Base-by-base conservation (phyloP, 805 yeast genomes). In the Metschnikowia rubicola region DNA sequence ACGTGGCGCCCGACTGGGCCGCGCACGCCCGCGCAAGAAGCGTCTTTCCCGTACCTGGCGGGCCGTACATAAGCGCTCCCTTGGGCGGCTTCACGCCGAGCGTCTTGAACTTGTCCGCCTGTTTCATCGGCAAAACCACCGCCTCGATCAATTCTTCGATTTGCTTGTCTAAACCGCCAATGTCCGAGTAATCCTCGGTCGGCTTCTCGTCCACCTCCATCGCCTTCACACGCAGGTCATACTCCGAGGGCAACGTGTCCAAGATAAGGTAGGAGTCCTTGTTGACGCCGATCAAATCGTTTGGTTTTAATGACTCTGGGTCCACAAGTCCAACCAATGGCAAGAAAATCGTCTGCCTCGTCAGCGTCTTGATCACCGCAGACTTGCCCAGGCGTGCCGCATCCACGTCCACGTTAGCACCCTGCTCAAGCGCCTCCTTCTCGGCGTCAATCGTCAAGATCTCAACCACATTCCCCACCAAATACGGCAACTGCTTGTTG, bases 201-300 rank as follows among this genome's bases (percentile, higher is more conserved):
- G 99, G 99, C 64, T 92, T 91, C 71, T 94, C 99, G 65, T 94
- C 99, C 43, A 94, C 99, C 68, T 94, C 99, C 99, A 94, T 88
- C 10, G 98, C 98, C 71, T 94, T 94, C 43, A 94, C 99, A 60
- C 99, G 80, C 46, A 96, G 86, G 67, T 94, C 99, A 64, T 94
- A 94, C 69, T 94, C 99, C 2, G 97, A 90, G 10, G 99, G 99
- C 55, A 94, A 75, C 8, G 96, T 90, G 69, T 94, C 99, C 58
- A 94, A 77, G 44, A 94, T 86, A 56, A 94, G 77, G 64, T 91
- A 94, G 8, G 97, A 88, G 65, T 94, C 99, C 70, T 94, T 94
- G 68, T 94, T 94, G 46, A 94, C 99, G 60, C 99, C 99, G 50
- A 94, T 95, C 58, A 94, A 75, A 64, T 94, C 99, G 57, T 95